phyloP scores from a whole-genome alignment of 495 filamentous ascomycete genomes.

The Parachaetomium inaequale region DNA sequence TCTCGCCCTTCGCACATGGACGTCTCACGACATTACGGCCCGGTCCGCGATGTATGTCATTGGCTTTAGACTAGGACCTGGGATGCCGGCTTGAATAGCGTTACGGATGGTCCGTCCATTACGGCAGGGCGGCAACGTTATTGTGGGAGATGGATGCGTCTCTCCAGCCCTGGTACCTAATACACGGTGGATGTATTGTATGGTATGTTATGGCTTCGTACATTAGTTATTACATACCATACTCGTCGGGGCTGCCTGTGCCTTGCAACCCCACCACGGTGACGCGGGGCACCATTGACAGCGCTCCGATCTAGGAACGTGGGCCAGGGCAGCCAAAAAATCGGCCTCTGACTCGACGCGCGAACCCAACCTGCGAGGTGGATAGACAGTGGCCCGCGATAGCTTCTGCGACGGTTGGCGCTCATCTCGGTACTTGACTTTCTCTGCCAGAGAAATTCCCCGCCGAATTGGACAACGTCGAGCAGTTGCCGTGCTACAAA shows the following conservation, averaged over 20 bases:
- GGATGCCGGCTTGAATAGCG: no score
- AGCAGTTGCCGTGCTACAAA: neutral
- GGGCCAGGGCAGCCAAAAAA: slow-evolving; percentile 28
- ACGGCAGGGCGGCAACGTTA: no score
- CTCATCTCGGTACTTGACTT: neutral
- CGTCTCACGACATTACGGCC: neutral
- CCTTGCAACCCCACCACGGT: slow-evolving; percentile 13
- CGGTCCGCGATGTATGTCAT: no score
- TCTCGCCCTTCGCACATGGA: no score
- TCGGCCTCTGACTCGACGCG: slow-evolving; percentile 18
- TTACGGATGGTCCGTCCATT: no score
- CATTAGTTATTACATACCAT: no score
- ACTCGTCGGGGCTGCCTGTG: neutral
- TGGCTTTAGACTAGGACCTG: no score
- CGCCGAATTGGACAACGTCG: neutral
- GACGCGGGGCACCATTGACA: slow-evolving; percentile 31
- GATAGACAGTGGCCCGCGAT: neutral
- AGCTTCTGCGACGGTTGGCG: neutral
- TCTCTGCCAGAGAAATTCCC: neutral
- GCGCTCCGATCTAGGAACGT: slow-evolving; percentile 48
- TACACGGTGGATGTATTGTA: no score
- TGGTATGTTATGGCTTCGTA: no score
- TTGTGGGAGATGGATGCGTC: no score
- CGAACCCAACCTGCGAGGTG: neutral
- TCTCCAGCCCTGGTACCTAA: no score